phyloP scores from a whole-genome alignment of 768 basidiomycete genomes.

The Galerina marginata region DNA sequence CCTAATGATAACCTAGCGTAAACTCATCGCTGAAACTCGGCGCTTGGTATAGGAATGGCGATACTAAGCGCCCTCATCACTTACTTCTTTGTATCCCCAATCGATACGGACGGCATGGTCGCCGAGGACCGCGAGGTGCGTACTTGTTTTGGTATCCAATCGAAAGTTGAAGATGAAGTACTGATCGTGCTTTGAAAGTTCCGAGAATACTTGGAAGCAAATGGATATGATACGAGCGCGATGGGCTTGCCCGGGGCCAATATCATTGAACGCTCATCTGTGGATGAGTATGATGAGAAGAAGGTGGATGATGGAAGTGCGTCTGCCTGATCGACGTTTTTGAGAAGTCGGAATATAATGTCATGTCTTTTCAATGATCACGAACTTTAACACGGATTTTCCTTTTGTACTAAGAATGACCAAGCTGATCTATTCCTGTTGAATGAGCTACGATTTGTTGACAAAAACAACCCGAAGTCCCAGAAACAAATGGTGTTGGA shows the following conservation, averaged over 20 bases:
- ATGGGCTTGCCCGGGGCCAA: slow-evolving; percentile 60
- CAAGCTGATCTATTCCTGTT: too few species aligned
- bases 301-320: not conserved
- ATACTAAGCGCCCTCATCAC: slow-evolving; percentile 77
- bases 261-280: slow-evolving; percentile 25
- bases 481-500: too few species aligned
- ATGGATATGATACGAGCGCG: slow-evolving; percentile 78
- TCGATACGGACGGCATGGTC: slow-evolving; percentile 78
- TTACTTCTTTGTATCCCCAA: slow-evolving; percentile 74
- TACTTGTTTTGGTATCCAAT: slow-evolving; percentile 6
- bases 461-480: too few species aligned
- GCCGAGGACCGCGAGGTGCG: slow-evolving; percentile 72
- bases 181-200: slow-evolving; percentile 49
- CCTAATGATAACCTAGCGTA: too few species aligned
- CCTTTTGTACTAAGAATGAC: too few species aligned
- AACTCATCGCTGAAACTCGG: too few species aligned
- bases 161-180: too few species aligned
- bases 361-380: too few species aligned
- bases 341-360: too few species aligned
- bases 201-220: slow-evolving; percentile 77
- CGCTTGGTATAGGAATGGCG: slow-evolving; percentile 58
- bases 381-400: too few species aligned
- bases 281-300: slow-evolving; percentile 21
- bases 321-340: too few species aligned
- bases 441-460: too few species aligned